These are phyloP conservation scores for Halophytophthora polymorphica DNA, from an alignment of 352 stramenopile species.

Conservation along the genomic window DNA sequence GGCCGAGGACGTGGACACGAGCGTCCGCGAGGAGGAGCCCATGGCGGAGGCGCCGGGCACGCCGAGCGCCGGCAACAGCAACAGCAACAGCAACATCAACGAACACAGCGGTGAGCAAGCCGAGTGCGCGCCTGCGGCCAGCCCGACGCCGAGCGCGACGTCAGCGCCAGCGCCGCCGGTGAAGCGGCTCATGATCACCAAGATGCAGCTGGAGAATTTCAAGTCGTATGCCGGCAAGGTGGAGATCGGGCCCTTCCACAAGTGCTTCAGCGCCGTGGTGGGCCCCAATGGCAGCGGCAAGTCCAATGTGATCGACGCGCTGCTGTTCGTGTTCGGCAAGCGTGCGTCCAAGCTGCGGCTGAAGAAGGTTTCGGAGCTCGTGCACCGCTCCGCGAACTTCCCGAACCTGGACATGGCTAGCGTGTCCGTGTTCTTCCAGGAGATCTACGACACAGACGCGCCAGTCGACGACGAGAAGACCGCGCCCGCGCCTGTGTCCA, in stretches of 20 bases:
- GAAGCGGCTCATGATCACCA: conserved; percentile 95
- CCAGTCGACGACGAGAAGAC: neutral
- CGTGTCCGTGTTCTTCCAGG: conserved; percentile 97
- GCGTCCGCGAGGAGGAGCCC: neutral
- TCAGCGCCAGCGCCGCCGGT: conserved; percentile 11
- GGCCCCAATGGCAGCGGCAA: conserved; percentile 99
- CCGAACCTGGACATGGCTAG: conserved; percentile 91
- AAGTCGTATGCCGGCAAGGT: conserved; percentile 98
- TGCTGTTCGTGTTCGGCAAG: conserved; percentile 99
- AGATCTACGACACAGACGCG: conserved; percentile 91
- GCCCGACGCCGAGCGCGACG: conserved; percentile 14
- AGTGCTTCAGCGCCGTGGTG: conserved; percentile 98
- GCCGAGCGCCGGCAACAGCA: conserved; percentile 1
- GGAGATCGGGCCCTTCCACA: conserved; percentile 99
- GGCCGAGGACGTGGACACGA: conserved; percentile 7
- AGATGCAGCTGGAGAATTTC: conserved; percentile 99
- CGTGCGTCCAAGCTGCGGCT: conserved; percentile 96
- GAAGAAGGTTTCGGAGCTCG: conserved; percentile 96
- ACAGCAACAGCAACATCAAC: neutral
- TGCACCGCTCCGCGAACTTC: conserved; percentile 94
- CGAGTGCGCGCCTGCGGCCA: neutral
- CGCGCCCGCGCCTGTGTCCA: neutral
- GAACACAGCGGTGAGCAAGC: neutral
- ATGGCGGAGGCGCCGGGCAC: neutral
- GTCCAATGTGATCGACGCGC: conserved; percentile 99